These are phyloP conservation scores for Phytophthora parvispora DNA, from an alignment of 352 stramenopile genomes.

Conservation along the genomic window DNA sequence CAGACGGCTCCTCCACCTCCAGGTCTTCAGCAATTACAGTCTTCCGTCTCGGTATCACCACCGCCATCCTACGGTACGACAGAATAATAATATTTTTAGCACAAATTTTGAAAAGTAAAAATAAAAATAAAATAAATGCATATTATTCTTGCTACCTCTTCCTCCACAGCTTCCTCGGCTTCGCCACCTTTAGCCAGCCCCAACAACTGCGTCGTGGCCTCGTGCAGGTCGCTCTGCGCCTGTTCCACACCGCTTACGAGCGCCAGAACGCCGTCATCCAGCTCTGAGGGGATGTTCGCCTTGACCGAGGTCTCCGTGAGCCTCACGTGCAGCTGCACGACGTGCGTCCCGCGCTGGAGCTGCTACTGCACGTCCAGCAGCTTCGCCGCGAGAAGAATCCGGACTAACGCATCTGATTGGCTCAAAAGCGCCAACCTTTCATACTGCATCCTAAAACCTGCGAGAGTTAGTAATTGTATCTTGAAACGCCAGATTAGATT, in stretches of 20 bases:
- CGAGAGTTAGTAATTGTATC: neutral
- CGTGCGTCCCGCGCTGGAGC: conserved; percentile 7
- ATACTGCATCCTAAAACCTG: neutral
- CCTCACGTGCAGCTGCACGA: conserved; percentile 16
- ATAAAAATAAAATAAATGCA: neutral
- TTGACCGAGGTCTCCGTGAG: neutral
- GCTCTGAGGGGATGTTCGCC: neutral
- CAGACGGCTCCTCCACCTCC: neutral
- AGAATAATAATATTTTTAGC: neutral
- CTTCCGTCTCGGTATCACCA: conserved; percentile 5
- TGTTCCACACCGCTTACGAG: neutral
- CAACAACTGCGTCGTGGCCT: conserved; percentile 1
- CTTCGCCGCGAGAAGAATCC: neutral
- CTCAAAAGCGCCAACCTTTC: neutral
- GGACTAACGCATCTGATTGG: neutral
- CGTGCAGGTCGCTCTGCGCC: neutral
- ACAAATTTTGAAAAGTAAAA: neutral
- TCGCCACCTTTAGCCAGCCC: neutral
- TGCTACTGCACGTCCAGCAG: conserved; percentile 23
- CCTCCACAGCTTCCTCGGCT: neutral
- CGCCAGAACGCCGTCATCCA: neutral
- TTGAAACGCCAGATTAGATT: neutral
- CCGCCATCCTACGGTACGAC: neutral
- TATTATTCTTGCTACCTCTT: neutral
- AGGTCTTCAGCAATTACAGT: neutral